Percentiles rank a stretch among this genome's conserved stretches.
Conservation (phyloP, 768 basidiomycete species). For the Leccinum broughii region DNA sequence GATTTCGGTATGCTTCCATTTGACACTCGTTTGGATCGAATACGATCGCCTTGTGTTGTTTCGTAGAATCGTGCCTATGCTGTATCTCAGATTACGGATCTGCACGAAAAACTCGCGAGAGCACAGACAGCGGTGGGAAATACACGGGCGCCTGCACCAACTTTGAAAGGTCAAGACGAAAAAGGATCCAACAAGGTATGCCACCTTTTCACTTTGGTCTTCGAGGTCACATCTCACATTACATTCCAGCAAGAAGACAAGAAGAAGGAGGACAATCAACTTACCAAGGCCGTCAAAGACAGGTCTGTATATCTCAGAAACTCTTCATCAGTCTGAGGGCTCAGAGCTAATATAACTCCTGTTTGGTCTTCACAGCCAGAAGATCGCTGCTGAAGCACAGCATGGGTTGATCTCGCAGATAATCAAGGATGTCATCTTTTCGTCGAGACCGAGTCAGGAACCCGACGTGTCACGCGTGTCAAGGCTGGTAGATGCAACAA, state of each 20-base stretch:
- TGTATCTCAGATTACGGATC: conserved; percentile 85
- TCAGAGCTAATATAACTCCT: background rate
- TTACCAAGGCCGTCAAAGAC: conserved; percentile 89
- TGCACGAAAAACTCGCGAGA: conserved; percentile 85
- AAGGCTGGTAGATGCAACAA: conserved; percentile 39
- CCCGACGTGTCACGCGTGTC: conserved; percentile 24
- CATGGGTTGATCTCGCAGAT: conserved; percentile 94
- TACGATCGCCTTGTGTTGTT: background rate
- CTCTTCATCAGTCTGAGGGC: background rate
- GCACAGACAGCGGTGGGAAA: conserved; percentile 57
- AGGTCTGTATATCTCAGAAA: conserved; percentile 48
- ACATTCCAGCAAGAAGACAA: conserved; percentile 52
- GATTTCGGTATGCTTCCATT: conserved; percentile 65
- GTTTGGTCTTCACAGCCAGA: conserved; percentile 54
- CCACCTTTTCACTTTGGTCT: background rate
- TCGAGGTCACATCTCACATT: background rate
- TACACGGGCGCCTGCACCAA: conserved; percentile 59
- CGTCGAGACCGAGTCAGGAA: conserved; percentile 41
- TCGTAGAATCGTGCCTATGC: conserved; percentile 90
- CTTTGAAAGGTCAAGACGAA: conserved; percentile 53
- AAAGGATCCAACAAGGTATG: conserved; percentile 43
- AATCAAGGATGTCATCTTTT: conserved; percentile 91
- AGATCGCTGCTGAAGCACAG: conserved; percentile 88
- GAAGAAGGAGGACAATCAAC: conserved; percentile 86
- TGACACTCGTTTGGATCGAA: background rate